phyloP scores from a whole-genome alignment of 805 yeast species.

The Saturnispora besseyi region DNA sequence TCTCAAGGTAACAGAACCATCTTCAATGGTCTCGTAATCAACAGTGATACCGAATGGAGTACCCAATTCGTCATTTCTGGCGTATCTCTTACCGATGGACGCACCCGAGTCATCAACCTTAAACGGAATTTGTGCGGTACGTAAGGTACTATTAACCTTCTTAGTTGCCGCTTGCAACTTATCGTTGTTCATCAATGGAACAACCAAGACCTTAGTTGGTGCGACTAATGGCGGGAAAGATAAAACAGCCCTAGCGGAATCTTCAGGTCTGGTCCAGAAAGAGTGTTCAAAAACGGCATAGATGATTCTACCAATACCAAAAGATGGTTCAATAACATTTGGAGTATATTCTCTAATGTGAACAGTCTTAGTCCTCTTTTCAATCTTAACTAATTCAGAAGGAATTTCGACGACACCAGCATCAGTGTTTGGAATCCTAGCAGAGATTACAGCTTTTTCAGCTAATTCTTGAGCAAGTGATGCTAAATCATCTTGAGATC shows the following conservation, averaged over 20 bases:
- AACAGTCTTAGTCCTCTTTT: constrained; percentile 69
- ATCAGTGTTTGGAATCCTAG: constrained; percentile 56
- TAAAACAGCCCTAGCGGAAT: constrained; percentile 69
- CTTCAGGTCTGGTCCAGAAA: constrained; percentile 92
- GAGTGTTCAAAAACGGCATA: constrained; percentile 90
- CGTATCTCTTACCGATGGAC: constrained; percentile 94
- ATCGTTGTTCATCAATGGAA: constrained; percentile 82
- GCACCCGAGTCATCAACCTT: constrained; percentile 96
- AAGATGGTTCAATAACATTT: constrained; percentile 97
- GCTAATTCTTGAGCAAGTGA: constrained; percentile 61
- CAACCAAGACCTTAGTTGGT: constrained; percentile 93
- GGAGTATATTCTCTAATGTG: constrained; percentile 95
- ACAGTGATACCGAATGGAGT: constrained; percentile 98
- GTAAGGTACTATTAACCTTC: constrained; percentile 60
- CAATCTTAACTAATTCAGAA: constrained; percentile 61
- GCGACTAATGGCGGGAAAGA: constrained; percentile 94
- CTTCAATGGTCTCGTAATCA: constrained; percentile 87
- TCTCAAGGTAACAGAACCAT: constrained; percentile 84
- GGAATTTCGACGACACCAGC: constrained; percentile 56
- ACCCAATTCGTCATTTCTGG: constrained; percentile 97
- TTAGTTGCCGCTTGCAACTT: constrained; percentile 69
- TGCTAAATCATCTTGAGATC: constrained; percentile 82
- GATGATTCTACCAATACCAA: constrained; percentile 96
- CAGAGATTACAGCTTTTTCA: constrained; percentile 52
- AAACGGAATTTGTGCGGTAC: constrained; percentile 79